Base-by-base conservation (phyloP, 805 yeast genomes). In the Cephaloascus albidus region DNA sequence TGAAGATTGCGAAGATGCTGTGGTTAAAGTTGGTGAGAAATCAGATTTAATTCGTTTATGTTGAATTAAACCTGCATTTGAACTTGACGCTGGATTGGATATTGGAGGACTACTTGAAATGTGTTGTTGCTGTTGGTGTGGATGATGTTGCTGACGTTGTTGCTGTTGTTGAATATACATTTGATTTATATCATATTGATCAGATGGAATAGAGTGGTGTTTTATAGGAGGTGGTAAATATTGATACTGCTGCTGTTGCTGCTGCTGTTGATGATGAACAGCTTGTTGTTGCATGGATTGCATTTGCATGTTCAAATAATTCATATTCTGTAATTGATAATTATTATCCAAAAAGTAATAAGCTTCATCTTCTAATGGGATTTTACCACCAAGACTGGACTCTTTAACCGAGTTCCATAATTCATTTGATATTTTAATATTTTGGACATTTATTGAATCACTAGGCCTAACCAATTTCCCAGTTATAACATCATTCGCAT, bases 401-500 rank as follows among this genome's bases (percentile, higher is more conserved):
- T 75, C 76, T 46, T 74, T 74, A 35, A 80, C 66, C 0, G 85
- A 80, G 41, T 60, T 61, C 68, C 79, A 66, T 33, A 82, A 58
- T 10, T 65, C 68, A 15, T 57, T 53, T 3, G 75, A 63, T 4
- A 81, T 68, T 15, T 57, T 56, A 0, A 76, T 45, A 42, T 75
- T 70, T 42, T 70, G 70, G 40, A 85, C 66, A 16, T 53, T 48
- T 5, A 72, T 68, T 5, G 72, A 58, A 33, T 72, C 72, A 3
- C 76, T 62, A 0, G 95, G 95, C 19, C 79, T 63, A 0, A 57
- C 50, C 36, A 88, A 61, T 33, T 61, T 63, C 4, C 80, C 78
- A 27, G 65, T 61, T 38, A 75, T 52, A 3, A 87, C 93, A 55
- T 89, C 96, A 17, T 75, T 75, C 0, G 87, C 81, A 23, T 74